phyloP scores from a whole-genome alignment of 2,329 filamentous ascomycete species.

The Tolypocladium tropicale region DNA sequence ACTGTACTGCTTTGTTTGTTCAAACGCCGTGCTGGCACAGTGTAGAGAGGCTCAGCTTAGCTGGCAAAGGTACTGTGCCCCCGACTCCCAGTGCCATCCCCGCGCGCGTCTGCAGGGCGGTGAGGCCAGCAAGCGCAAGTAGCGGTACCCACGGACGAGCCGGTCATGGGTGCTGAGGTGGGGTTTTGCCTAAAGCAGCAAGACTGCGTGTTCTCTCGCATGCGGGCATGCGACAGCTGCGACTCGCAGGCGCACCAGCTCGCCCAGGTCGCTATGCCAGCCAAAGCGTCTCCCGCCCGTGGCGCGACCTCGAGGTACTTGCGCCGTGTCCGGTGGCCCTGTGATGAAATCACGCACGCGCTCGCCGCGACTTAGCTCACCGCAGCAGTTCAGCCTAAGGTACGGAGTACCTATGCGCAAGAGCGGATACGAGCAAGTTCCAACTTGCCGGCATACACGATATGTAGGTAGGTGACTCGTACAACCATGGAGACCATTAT shows the following conservation, averaged over 20 bases:
- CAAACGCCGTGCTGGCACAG: too few species aligned
- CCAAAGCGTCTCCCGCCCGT: neutral
- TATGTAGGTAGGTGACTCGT: too few species aligned
- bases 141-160: neutral
- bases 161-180: constrained; percentile 5
- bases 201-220: neutral
- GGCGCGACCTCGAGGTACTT: neutral
- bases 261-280: too few species aligned
- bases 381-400: neutral
- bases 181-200: constrained; percentile 1
- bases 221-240: neutral
- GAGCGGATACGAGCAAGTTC: neutral
- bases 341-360: neutral
- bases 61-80: neutral
- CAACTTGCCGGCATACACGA: too few species aligned
- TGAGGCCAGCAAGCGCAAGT: constrained; percentile 3
- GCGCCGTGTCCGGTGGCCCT: neutral
- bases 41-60: neutral
- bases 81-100: neutral
- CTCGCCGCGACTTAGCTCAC: neutral
- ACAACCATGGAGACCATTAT: too few species aligned
- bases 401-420: too few species aligned
- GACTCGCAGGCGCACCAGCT: neutral
- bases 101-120: neutral
- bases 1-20: too few species aligned